Base-by-base conservation (phyloP, 768 basidiomycete genomes). In the Russula emetica region DNA sequence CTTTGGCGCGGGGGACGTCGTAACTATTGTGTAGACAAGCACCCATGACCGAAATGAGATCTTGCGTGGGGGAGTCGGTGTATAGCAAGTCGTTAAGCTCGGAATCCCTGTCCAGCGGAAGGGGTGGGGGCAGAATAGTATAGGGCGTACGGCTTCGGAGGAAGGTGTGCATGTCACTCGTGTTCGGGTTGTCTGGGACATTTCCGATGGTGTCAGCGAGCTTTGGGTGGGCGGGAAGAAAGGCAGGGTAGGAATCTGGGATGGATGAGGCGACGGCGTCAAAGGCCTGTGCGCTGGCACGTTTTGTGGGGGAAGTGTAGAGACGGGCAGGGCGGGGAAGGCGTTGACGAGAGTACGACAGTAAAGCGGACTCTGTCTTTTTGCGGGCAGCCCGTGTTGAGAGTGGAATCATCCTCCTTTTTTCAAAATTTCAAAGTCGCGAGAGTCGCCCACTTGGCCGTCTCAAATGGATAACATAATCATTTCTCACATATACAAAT, bases 1-100 rank as follows among this genome's bases (percentile, higher is more conserved):
- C 76, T 66, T 84, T 84, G 8, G 93, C 93, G 6, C 94, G 87
- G 0, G 81, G 78, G 0, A 94, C 84, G 71, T 94, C 90, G 72
- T 87, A 85, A 2, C 83, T 71, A 66, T 88, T 83, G 72, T 87
- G 81, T 14, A 95, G 75, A 71, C 94, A 95, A 5, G 92, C 90
- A 69, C 90, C 86, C 75, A 95, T 89, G 66, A 95, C 82, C 0
- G 89, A 85, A 13, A 91, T 72, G 60, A 83, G 78, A 72, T 93
- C 90, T 70, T 85, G 83, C 0, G 86, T 84, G 0, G 76, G 72
- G 0, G 90, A 83, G 71, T 90, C 83, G 5, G 82, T 79, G 73
- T 85, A 91, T 75, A 83, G 84, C 56, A 80, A 66, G 66, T 81
- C 80, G 67, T 82, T 78, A 14, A 74, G 62, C 1, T 70, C 60